Percentiles rank a stretch among this genome's conserved stretches.
Conservation (phyloP, 2,329 filamentous ascomycete species). For the Ampelomyces quisqualis region DNA sequence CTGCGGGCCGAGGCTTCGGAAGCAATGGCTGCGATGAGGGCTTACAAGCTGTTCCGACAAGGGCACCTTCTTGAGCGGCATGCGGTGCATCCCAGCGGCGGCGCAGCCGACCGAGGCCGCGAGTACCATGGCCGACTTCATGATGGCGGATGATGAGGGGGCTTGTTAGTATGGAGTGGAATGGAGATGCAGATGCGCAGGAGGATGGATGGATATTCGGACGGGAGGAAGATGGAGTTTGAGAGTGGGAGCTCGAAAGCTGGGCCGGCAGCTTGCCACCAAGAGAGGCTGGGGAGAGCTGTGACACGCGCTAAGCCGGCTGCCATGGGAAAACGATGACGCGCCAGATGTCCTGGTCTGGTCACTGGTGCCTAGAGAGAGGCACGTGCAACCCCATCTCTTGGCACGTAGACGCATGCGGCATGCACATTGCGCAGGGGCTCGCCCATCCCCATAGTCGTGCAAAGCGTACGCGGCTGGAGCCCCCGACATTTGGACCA, state of each 20-base stretch:
- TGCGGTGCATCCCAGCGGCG: conserved; percentile 78
- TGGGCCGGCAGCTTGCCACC: too few relatives aligned
- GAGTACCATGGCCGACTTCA: conserved; percentile 83
- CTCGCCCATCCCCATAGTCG: too few relatives aligned
- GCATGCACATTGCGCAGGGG: too few relatives aligned
- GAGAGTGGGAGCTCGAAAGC: too few relatives aligned
- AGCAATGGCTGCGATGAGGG: conserved; percentile 27
- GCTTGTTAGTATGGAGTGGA: conserved; percentile 8
- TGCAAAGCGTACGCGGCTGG: too few relatives aligned
- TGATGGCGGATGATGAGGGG: conserved; percentile 46
- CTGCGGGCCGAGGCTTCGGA: conserved; percentile 6
- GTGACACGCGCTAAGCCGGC: too few relatives aligned
- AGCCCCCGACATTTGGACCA: background rate
- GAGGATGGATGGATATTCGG: background rate
- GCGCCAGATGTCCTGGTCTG: too few relatives aligned
- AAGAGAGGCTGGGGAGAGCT: too few relatives aligned
- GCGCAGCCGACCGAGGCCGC: conserved; percentile 73
- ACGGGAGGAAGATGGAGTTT: background rate
- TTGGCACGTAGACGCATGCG: too few relatives aligned
- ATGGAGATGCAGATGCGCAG: conserved; percentile 3
- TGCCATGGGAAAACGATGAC: too few relatives aligned
- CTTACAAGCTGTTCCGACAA: conserved; percentile 88
- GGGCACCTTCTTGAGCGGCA: conserved; percentile 97
- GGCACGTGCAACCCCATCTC: too few relatives aligned
- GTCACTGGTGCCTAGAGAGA: too few relatives aligned